Evolutionary conservation across 2,329 filamentous ascomycete species (phyloP), one percentile per base, ranked within the genome.

Genomic region (Pyricularia grisea): DNA sequence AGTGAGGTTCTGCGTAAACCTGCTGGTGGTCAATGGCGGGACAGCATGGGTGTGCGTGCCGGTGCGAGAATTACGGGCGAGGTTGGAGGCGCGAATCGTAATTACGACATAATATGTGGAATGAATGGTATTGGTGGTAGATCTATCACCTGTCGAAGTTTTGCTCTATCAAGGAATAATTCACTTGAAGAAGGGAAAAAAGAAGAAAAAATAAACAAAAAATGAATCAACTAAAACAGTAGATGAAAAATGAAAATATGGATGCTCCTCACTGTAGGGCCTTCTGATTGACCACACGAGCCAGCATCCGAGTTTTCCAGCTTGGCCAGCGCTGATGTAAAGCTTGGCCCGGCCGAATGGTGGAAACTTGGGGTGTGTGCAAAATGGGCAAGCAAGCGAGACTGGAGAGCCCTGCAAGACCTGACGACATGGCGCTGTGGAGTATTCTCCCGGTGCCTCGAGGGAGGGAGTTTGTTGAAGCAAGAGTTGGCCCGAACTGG

Each of bases 251-350:
- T 64, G 60, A 64, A 64, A 27, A 27, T 64, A 64, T 30, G 17
- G 60, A 78, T 50, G 14, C 42, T 50, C 10, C 33, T 36, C 33
- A 12, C 4, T n/a, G 17, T n/a, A 50, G 20, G 42, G 42, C 42
- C 14, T 36, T 50, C 42, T 50, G 20, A 50, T 50, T 50, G 42
- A 50, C 17, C 42, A 50, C 17, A 36, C 11, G 14, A 36, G 33
- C 33, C 33, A 36, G 33, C 33, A 36, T 36, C 33, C 33, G 33
- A 36, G 33, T 36, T 25, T 25, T 27, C 58, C n/a, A 61, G 23
- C 58, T 61, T 61, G 58, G 58, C 58, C 58, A 12, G 58, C 58
- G 23, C 58, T 61, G 58, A 27, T 61, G 58, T 61, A 23, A 61
- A 27, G 58, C 58, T 61, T 27, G 58, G 58, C n/a, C n/a, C n/a